phyloP scores from a whole-genome alignment of 2,329 filamentous ascomycete species.

The Ceratocystis diversiconidia region DNA sequence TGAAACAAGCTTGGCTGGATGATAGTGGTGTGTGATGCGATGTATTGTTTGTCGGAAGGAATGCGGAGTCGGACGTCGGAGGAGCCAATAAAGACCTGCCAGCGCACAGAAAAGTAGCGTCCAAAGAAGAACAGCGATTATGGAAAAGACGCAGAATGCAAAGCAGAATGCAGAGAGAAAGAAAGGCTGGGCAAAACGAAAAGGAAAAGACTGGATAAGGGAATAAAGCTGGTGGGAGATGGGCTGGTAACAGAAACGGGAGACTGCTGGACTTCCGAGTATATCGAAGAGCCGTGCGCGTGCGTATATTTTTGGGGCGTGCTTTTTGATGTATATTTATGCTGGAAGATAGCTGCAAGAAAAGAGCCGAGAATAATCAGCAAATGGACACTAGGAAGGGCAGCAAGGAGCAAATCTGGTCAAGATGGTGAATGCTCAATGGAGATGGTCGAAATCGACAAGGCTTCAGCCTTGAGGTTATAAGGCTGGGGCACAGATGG shows the following conservation, averaged over 20 bases:
- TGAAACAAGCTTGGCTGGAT: background rate
- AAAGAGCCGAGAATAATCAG: no score
- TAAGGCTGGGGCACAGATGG: no score
- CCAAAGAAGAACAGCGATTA: background rate
- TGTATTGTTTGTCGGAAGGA: conserved; percentile 5
- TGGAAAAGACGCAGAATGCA: background rate
- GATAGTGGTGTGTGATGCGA: background rate
- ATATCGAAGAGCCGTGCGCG: no score
- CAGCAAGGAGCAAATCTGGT: no score
- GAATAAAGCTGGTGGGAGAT: background rate
- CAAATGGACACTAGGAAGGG: no score
- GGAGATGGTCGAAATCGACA: no score
- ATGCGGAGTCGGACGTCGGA: conserved; percentile 4
- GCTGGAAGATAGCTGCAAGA: no score
- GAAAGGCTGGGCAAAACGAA: background rate
- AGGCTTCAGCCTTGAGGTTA: no score
- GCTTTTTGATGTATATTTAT: no score
- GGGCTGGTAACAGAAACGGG: background rate
- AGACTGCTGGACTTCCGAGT: background rate
- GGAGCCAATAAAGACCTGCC: conserved; percentile 6
- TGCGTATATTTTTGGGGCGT: no score
- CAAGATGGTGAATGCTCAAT: no score
- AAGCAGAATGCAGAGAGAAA: background rate
- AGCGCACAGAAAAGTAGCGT: conserved; percentile 2
- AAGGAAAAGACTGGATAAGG: background rate